These are phyloP conservation scores for Aspergillus kassunensis DNA, from an alignment of 495 filamentous ascomycete species.

Conservation along the genomic window DNA sequence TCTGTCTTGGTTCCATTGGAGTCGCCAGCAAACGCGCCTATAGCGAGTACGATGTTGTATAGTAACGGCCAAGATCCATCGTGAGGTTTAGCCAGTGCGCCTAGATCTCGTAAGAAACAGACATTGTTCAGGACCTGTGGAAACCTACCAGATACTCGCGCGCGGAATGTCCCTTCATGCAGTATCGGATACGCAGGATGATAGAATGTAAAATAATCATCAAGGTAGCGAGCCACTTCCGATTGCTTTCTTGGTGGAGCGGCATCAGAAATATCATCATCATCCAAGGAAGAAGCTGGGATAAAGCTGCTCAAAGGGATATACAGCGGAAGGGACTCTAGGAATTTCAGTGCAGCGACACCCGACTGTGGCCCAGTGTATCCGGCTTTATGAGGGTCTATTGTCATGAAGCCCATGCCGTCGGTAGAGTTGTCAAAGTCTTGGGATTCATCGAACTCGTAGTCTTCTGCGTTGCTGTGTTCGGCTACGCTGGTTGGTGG, in stretches of 20 bases:
- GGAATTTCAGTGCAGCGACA: conserved; percentile 20
- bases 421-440: conserved; percentile 22
- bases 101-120: neutral
- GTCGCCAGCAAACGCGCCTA: conserved; percentile 20
- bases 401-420: conserved; percentile 19
- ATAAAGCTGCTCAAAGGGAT: conserved; percentile 16
- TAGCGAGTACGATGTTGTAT: conserved; percentile 20
- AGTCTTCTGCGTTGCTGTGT: conserved; percentile 21
- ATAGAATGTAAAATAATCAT: conserved; percentile 18
- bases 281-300: conserved; percentile 17
- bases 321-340: conserved; percentile 19
- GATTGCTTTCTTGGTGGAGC: conserved; percentile 2
- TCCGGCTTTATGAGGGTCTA: conserved; percentile 18
- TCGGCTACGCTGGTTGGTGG: conserved; percentile 14
- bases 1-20: conserved; percentile 17
- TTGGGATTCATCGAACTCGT: conserved; percentile 22
- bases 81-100: conserved; percentile 17
- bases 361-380: conserved; percentile 22
- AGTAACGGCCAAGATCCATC: conserved; percentile 20
- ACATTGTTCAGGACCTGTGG: neutral
- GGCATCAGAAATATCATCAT: conserved; percentile 7
- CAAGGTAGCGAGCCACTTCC: conserved; percentile 9
- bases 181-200: conserved; percentile 20
- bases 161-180: conserved; percentile 20
- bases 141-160: conserved; percentile 16